phyloP scores from a whole-genome alignment of 805 yeast species.

The Maudiozyma pseudohumilis region DNA sequence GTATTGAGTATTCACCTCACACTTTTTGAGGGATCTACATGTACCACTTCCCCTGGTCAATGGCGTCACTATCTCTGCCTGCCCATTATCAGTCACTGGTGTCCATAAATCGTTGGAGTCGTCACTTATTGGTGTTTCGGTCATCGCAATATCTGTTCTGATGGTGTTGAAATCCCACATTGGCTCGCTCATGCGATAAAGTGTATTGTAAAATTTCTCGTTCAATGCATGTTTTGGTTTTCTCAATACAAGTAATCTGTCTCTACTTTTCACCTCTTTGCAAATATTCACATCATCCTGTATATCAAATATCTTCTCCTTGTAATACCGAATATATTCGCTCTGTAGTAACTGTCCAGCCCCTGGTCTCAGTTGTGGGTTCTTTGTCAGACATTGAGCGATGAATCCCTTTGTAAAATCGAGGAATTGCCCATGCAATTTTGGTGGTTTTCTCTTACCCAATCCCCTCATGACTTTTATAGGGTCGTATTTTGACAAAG shows the following conservation, averaged over 20 bases:
- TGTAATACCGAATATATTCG: slow-evolving; percentile 3
- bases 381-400: slow-evolving; percentile 52
- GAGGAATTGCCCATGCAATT: slow-evolving; percentile 23
- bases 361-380: slow-evolving; percentile 55
- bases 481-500: slow-evolving; percentile 63
- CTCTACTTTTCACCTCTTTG: slow-evolving; percentile 21
- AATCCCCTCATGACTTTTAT: slow-evolving; percentile 53
- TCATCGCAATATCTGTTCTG: background rate
- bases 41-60: slow-evolving; percentile 11
- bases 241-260: slow-evolving; percentile 14
- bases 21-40: slow-evolving; percentile 14
- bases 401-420: slow-evolving; percentile 45
- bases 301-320: slow-evolving; percentile 29
- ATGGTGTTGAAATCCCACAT: slow-evolving; percentile 7
- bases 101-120: slow-evolving; percentile 1
- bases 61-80: slow-evolving; percentile 11
- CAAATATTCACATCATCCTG: slow-evolving; percentile 33
- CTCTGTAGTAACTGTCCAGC: slow-evolving; percentile 43
- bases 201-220: slow-evolving; percentile 21
- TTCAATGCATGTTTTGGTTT: slow-evolving; percentile 33
- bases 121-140: background rate
- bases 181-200: background rate
- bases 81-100: slow-evolving; percentile 9
- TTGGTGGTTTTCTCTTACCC: slow-evolving; percentile 31
- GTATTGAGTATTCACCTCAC: slow-evolving; percentile 2